Evolutionary conservation across 2,329 filamentous ascomycete genomes (phyloP).

Genomic region (Bimuria novae-zelandiae): DNA sequence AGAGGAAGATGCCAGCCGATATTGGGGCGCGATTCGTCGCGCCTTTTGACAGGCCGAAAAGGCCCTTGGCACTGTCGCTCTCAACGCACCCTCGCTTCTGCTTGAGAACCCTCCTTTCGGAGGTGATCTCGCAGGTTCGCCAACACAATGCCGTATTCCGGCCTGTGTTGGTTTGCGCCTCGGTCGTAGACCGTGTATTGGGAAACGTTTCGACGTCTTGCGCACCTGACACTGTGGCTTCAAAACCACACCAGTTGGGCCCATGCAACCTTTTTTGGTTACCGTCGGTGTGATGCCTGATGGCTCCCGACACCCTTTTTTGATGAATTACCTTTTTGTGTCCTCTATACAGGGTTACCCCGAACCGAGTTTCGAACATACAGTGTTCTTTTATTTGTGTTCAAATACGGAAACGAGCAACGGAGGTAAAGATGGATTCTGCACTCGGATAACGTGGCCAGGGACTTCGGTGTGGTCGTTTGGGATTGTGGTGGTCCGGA

Average conservation of each 20-base stretch:
- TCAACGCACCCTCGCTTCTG: constrained; percentile 19
- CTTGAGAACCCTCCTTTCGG: background rate
- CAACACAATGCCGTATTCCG: background rate
- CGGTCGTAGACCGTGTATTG: background rate
- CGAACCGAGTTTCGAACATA: background rate
- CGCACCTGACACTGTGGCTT: background rate
- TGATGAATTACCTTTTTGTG: too few relatives aligned
- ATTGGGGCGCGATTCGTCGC: constrained; percentile 18
- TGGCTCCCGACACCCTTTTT: too few relatives aligned
- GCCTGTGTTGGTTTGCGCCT: background rate
- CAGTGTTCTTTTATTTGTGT: constrained; percentile 1
- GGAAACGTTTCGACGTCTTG: background rate
- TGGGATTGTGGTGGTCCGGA: constrained; percentile 12
- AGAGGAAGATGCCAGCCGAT: constrained; percentile 38
- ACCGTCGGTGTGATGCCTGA: background rate
- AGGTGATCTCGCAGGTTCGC: too few relatives aligned
- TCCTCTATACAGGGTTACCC: background rate
- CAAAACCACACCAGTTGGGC: too few relatives aligned
- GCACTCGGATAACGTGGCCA: background rate
- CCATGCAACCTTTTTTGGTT: background rate
- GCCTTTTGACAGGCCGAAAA: constrained; percentile 31
- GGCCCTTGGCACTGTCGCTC: constrained; percentile 32
- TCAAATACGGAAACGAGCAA: background rate
- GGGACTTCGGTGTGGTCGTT: background rate
- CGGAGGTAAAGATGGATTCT: background rate